These are phyloP conservation scores for Trapa bicornis DNA, from an alignment of 345 rosid species.

Conservation along the genomic window DNA sequence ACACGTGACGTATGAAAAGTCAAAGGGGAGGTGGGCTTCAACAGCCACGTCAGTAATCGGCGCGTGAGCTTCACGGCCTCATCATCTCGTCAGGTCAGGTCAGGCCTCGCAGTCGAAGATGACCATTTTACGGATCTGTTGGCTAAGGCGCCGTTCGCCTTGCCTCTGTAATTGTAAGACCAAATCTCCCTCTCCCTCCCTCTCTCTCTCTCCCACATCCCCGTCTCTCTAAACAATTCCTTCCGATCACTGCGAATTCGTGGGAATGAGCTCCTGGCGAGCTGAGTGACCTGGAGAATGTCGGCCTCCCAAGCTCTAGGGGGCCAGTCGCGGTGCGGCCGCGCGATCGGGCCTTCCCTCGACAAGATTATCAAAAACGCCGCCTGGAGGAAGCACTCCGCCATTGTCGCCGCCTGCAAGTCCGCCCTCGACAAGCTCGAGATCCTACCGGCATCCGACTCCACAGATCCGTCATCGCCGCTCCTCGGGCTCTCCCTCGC, in stretches of 20 bases:
- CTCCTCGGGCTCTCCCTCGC: conserved; percentile 47
- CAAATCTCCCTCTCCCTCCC: not conserved
- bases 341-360: conserved; percentile 60
- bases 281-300: conserved; percentile 21
- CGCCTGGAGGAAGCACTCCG: conserved; percentile 89
- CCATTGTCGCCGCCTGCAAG: conserved; percentile 73
- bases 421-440: conserved; percentile 75
- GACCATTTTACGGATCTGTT: not conserved
- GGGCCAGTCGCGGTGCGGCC: conserved; percentile 68
- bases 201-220: not conserved
- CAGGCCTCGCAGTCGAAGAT: no score
- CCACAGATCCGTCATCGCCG: conserved; percentile 34
- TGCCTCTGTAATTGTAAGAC: not conserved
- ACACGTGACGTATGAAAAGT: not conserved
- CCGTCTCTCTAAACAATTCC: not conserved
- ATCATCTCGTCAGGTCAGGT: no score
- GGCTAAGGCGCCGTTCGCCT: not conserved
- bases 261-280: not conserved
- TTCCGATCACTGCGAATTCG: not conserved
- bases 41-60: not conserved
- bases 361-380: conserved; percentile 91
- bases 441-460: conserved; percentile 26
- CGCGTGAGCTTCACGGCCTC: not conserved
- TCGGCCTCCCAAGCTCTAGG: conserved; percentile 63
- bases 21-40: not conserved